Evolutionary conservation across 2,329 filamentous ascomycete genomes (phyloP).

Genomic region (Penicillium sp.): DNA sequence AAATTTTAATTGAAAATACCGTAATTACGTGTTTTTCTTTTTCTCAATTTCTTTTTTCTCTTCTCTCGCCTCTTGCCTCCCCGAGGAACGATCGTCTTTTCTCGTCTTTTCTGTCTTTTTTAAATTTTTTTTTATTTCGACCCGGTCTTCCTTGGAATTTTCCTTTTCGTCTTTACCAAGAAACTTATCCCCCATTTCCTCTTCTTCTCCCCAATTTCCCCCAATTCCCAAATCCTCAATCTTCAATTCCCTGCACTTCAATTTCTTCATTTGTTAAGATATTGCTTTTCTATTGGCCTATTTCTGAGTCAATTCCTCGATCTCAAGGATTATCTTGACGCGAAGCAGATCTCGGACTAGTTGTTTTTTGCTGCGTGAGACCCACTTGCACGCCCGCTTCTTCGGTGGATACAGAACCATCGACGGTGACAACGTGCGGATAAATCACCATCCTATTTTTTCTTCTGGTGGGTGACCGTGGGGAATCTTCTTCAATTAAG

Average conservation of each 20-base stretch:
- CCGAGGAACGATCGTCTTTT: conserved; percentile 27
- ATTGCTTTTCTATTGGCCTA: not conserved
- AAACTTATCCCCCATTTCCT: conserved; percentile 17
- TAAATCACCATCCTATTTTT: conserved; percentile 41
- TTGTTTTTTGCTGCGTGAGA: conserved; percentile 37
- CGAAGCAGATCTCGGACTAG: conserved; percentile 38
- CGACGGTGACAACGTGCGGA: conserved; percentile 43
- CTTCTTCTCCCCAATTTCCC: conserved; percentile 2
- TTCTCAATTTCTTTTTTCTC: conserved; percentile 13
- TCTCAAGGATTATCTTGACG: conserved; percentile 30
- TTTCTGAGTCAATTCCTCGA: conserved; percentile 13
- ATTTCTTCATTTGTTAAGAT: conserved; percentile 4
- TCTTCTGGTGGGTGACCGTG: conserved; percentile 41
- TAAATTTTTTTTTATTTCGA: conserved; percentile 18
- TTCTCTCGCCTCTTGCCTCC: conserved; percentile 27
- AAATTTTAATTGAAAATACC: not conserved
- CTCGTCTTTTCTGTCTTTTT: conserved; percentile 20
- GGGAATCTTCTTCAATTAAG: conserved; percentile 40
- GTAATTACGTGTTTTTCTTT: conserved; percentile 7
- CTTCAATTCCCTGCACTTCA: not conserved
- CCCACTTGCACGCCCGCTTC: conserved; percentile 42
- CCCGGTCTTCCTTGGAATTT: conserved; percentile 23
- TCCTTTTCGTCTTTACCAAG: conserved; percentile 12
- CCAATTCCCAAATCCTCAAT: not conserved
- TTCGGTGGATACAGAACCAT: conserved; percentile 43